Base-by-base conservation (phyloP, 2,329 filamentous ascomycete species). In the Didymella arachidicola region DNA sequence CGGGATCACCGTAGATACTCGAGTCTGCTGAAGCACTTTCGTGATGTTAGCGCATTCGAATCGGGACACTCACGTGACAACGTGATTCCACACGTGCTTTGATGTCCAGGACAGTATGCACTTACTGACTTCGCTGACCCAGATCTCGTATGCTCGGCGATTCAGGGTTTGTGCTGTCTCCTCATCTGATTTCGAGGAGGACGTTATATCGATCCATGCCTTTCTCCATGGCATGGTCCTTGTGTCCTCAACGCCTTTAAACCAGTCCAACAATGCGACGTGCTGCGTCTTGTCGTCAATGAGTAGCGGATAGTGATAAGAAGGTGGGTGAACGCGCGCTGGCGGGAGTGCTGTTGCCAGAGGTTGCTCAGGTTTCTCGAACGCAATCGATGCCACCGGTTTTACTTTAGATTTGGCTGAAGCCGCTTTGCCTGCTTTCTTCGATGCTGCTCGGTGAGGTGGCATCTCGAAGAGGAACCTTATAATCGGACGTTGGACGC, bases 71-170 rank as follows among this genome's bases (percentile, higher is more conserved):
- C 65, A 71, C 66, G 63, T 69, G 63, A 66, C 42, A 22, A 16
- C 60, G 63, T 61, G 61, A 60, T 49, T 36, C n/a, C 32, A 45
- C 34, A 38, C 29, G 27, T 42, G 22, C 30, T 44, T 39, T 14
- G 18, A 4, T 19, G 2, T 4, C 27, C 12, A 26, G 12, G n/a
- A 16, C 4, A 27, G 30, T 27, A n/a, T 6, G 45, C 18, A 75
- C 73, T 72, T 61, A 76, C 73, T 89, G 64, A 88, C 84, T 75
- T 89, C 86, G 67, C 83, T 86, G 68, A 89, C 87, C 84, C 86
- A 88, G 45, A 89, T 86, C 70, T 88, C 82, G 74, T 89, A 89
- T 2, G 86, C 86, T 46, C 86, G 82, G 29, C 77, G 80, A 57
- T 83, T 81, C 11, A 87, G 77, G 2, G 71, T 4, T 22, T 72